Evolutionary conservation across 140 eudicot genomes (phyloP).

Genomic region (Anethum foeniculum): DNA sequence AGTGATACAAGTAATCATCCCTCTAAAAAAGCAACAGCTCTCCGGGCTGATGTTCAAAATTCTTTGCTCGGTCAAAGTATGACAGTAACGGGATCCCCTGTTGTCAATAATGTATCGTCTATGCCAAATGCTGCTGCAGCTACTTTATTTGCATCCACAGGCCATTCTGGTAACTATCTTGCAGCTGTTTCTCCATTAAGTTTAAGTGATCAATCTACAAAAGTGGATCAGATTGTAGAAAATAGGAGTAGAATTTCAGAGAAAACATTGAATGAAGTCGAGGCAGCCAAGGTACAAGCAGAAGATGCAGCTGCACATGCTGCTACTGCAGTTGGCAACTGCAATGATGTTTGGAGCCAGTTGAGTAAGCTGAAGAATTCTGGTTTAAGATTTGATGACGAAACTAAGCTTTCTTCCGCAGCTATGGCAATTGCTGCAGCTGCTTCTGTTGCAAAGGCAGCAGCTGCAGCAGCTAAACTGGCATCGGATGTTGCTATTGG

Average conservation of each 20-base stretch:
- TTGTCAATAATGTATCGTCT: conserved; percentile 22
- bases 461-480: conserved; percentile 86
- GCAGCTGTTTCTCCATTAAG: conserved; percentile 19
- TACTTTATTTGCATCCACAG: conserved; percentile 32
- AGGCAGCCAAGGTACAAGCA: conserved; percentile 74
- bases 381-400: conserved; percentile 49
- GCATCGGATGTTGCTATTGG: conserved; percentile 73
- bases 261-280: conserved; percentile 44
- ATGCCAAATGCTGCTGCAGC: conserved; percentile 32
- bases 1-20: conserved; percentile 15
- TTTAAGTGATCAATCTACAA: conserved; percentile 26
- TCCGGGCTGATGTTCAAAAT: conserved; percentile 16
- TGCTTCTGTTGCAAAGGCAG: conserved; percentile 95
- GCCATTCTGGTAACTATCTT: conserved; percentile 15
- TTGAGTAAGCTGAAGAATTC: conserved; percentile 48
- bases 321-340: conserved; percentile 55
- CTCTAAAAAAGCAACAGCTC: conserved; percentile 19
- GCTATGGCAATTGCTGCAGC: conserved; percentile 87
- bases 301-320: conserved; percentile 71
- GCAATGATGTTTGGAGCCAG: conserved; percentile 67
- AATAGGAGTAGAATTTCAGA: conserved; percentile 28
- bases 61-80: conserved; percentile 30
- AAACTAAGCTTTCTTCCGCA: conserved; percentile 71
- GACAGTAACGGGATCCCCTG: conserved; percentile 19
- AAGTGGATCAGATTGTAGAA: conserved; percentile 23